These are phyloP conservation scores for Kluyveromyces siamensis DNA, from an alignment of 805 yeast species.

Conservation along the genomic window DNA sequence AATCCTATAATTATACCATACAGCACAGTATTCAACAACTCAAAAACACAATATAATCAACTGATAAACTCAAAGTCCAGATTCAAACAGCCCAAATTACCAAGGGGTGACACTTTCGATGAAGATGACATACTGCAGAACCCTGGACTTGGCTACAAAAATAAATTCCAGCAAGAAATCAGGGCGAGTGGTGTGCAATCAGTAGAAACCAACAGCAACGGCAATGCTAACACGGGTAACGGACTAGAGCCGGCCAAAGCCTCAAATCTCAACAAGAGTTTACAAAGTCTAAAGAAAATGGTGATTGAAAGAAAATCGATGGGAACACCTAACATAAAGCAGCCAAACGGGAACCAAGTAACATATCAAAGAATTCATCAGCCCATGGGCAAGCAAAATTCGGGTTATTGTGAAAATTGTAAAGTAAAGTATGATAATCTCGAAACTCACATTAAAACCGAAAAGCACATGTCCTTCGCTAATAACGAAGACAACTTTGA, in stretches of 20 bases:
- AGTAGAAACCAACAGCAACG: conserved; percentile 19
- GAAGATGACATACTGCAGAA: conserved; percentile 1
- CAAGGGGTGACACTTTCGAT: conserved; percentile 3
- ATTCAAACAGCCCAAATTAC: conserved; percentile 2
- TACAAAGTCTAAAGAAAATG: conserved; percentile 21
- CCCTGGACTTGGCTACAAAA: not conserved
- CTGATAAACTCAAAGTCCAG: not conserved
- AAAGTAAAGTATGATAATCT: conserved; percentile 72
- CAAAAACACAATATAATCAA: not conserved
- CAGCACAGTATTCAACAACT: not conserved
- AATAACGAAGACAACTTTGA: conserved; percentile 57
- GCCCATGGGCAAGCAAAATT: conserved; percentile 17
- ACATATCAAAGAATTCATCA: conserved; percentile 7
- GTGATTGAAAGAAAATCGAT: conserved; percentile 21
- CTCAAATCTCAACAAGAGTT: conserved; percentile 25
- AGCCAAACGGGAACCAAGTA: conserved; percentile 4
- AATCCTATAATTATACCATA: conserved; percentile 6
- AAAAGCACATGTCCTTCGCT: conserved; percentile 74
- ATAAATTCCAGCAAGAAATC: conserved; percentile 22
- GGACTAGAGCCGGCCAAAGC: conserved; percentile 29
- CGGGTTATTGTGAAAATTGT: conserved; percentile 95
- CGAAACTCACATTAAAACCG: conserved; percentile 61
- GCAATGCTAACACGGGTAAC: conserved; percentile 26
- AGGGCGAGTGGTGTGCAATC: conserved; percentile 31
- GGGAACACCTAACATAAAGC: conserved; percentile 1